A percentile compares a stretch with the other conserved stretches of the same genome.
Conservation (phyloP, 2,329 filamentous ascomycete species). For the Claviceps spartinae region DNA sequence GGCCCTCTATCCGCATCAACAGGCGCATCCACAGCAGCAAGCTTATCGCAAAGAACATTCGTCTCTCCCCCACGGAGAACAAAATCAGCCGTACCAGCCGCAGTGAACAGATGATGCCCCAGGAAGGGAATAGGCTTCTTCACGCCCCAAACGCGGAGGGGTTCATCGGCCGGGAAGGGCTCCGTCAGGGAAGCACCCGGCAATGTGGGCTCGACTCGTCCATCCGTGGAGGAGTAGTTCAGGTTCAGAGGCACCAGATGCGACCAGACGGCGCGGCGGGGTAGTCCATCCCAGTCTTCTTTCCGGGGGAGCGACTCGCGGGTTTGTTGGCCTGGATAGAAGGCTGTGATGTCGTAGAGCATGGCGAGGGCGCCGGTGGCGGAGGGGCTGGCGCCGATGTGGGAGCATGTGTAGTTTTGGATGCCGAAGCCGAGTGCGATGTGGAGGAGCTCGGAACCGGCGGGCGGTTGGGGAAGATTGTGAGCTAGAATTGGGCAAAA, state of each 20-base stretch:
- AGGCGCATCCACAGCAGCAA: slow-evolving; percentile 38
- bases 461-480: slow-evolving; percentile 30
- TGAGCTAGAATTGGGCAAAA: slow-evolving; percentile 14
- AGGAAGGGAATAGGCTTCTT: slow-evolving; percentile 27
- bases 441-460: slow-evolving; percentile 31
- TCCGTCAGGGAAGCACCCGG: slow-evolving; percentile 29
- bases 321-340: slow-evolving; percentile 33
- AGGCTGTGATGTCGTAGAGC: slow-evolving; percentile 41
- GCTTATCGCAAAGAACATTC: slow-evolving; percentile 34
- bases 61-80: slow-evolving; percentile 29
- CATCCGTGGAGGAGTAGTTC: slow-evolving; percentile 12
- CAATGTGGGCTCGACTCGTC: slow-evolving; percentile 15
- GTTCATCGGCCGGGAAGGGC: slow-evolving; percentile 29
- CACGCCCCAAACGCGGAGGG: slow-evolving; percentile 24
- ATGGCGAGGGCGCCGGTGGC: slow-evolving; percentile 44
- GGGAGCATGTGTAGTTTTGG: slow-evolving; percentile 55
- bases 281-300: slow-evolving; percentile 26
- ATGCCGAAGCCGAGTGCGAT: slow-evolving; percentile 50
- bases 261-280: slow-evolving; percentile 25
- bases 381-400: slow-evolving; percentile 19
- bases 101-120: slow-evolving; percentile 56
- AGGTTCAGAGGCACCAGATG: slow-evolving; percentile 36
- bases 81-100: slow-evolving; percentile 42
- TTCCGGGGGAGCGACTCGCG: slow-evolving; percentile 20
- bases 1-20: slow-evolving; percentile 29